A percentile compares a stretch with the other conserved stretches of the same genome.
Evolutionary conservation across 805 yeast species (phyloP).

Genomic region (Pichia cabralensis): DNA sequence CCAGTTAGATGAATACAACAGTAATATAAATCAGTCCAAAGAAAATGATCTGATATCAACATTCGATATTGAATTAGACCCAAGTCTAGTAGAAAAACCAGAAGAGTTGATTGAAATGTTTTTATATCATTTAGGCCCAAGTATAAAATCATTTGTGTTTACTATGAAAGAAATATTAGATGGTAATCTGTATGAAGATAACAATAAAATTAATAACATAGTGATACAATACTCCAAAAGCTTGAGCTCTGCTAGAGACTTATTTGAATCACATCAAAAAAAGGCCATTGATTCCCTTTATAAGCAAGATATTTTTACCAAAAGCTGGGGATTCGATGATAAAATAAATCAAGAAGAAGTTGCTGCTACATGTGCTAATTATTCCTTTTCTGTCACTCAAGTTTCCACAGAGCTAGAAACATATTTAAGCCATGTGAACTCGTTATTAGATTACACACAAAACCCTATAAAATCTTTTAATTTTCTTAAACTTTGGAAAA

Average conservation of each 20-base stretch:
- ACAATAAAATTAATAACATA: constrained; percentile 29
- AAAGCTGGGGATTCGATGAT: constrained; percentile 27
- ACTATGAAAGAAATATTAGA: constrained; percentile 53
- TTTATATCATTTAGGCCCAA: constrained; percentile 61
- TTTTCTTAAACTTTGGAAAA: constrained; percentile 47
- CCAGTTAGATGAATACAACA: no score
- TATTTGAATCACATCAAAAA: constrained; percentile 48
- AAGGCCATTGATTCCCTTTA: constrained; percentile 51
- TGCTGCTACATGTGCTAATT: constrained; percentile 78
- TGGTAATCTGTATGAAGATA: constrained; percentile 45
- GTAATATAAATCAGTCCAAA: constrained; percentile 4
- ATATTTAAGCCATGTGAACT: constrained; percentile 36
- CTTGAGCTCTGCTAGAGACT: constrained; percentile 38
- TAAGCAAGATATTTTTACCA: constrained; percentile 40
- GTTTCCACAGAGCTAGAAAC: constrained; percentile 47
- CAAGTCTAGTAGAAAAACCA: constrained; percentile 20
- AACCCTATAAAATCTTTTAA: constrained; percentile 30
- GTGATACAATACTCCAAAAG: constrained; percentile 35
- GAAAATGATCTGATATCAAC: constrained; percentile 15
- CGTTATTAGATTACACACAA: constrained; percentile 10
- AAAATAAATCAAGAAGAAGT: constrained; percentile 67
- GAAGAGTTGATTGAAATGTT: constrained; percentile 54
- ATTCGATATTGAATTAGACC: constrained; percentile 20
- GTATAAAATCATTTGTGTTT: constrained; percentile 53
- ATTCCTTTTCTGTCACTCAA: constrained; percentile 53